Evolutionary conservation across 768 basidiomycete species (phyloP).

Genomic region (Hericium rajendrae): DNA sequence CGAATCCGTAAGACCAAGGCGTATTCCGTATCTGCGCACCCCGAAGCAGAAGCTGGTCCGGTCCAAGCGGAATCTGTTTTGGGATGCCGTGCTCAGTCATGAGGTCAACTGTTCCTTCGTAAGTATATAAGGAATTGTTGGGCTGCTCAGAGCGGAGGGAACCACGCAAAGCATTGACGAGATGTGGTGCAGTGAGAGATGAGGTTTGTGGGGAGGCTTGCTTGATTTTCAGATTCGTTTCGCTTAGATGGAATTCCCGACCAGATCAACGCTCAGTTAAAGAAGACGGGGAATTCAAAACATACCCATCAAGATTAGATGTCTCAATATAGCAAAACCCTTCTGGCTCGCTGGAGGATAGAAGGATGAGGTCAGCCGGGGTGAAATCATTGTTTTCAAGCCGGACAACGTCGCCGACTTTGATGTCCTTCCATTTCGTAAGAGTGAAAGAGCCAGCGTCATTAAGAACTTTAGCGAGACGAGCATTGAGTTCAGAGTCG

Average conservation of each 20-base stretch:
- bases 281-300: background rate
- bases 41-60: constrained; percentile 87
- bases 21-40: constrained; percentile 96
- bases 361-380: constrained; percentile 83
- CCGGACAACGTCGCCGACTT: constrained; percentile 88
- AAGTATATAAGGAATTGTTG: constrained; percentile 96
- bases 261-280: background rate
- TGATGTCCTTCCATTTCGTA: constrained; percentile 81
- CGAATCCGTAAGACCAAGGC: constrained; percentile 90
- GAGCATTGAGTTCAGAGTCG: constrained; percentile 84
- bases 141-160: constrained; percentile 91
- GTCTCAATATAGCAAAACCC: constrained; percentile 98
- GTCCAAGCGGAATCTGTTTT: constrained; percentile 83
- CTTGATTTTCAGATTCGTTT: constrained; percentile 99
- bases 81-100: constrained; percentile 46
- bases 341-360: constrained; percentile 91
- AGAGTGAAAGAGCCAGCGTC: constrained; percentile 53
- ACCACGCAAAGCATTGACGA: constrained; percentile 67
- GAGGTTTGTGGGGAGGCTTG: constrained; percentile 83
- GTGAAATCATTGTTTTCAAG: constrained; percentile 90
- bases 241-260: constrained; percentile 33
- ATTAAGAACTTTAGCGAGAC: constrained; percentile 66
- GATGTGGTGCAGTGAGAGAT: constrained; percentile 63
- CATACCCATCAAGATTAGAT: constrained; percentile 90
- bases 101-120: constrained; percentile 73